Evolutionary conservation across 257 asterid genomes (phyloP).

Genomic region (Solanum boliviense): DNA sequence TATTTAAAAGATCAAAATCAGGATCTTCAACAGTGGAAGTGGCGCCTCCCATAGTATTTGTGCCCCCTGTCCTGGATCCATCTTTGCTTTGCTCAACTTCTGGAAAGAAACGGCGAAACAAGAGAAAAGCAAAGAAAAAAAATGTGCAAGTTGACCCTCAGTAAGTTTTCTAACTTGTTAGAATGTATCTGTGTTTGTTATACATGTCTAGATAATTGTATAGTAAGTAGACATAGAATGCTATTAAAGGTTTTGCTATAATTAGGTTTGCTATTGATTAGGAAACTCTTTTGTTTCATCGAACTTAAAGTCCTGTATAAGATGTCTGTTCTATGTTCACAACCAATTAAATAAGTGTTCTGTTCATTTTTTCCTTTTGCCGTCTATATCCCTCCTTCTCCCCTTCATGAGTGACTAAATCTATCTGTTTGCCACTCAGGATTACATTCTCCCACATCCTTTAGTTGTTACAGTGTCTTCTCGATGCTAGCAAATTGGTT

Average conservation of each 20-base stretch:
- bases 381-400: neutral
- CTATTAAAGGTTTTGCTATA: neutral
- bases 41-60: constrained; percentile 22
- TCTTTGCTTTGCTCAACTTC: neutral
- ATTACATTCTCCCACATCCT: neutral
- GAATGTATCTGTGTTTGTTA: neutral
- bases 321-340: neutral
- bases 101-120: constrained; percentile 10
- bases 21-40: neutral
- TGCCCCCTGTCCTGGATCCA: constrained; percentile 24
- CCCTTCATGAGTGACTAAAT: neutral
- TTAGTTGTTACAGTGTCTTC: neutral
- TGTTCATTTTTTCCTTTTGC: neutral
- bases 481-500: neutral
- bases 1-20: constrained; percentile 18
- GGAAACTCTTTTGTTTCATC: neutral
- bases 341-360: neutral
- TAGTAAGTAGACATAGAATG: neutral
- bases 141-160: constrained; percentile 5
- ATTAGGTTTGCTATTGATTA: neutral
- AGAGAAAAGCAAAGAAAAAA: constrained; percentile 15
- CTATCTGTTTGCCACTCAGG: neutral
- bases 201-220: neutral
- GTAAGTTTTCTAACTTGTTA: constrained; percentile 19
- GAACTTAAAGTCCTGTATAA: neutral